Evolutionary conservation across 768 basidiomycete genomes (phyloP), one percentile per base, ranked within the genome.

Genomic region (Rhodotorula diobovata): DNA sequence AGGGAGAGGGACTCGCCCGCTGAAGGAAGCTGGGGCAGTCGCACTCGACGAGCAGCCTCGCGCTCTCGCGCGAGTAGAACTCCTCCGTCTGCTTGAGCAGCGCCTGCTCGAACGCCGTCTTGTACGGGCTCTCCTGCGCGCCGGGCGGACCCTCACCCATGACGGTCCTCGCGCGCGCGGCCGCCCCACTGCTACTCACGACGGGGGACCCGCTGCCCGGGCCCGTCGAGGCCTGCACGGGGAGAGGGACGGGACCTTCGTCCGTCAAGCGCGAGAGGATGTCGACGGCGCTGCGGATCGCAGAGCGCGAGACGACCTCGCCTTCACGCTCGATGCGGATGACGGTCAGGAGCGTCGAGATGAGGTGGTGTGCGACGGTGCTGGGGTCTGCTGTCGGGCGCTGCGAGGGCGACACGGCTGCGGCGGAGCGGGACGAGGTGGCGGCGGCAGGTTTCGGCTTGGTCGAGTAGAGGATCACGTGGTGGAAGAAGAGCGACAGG

Each of bases 281-380:
- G 32, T 71, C 72, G 50, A 74, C 68, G 20, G 50, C 60, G 66
- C 61, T 62, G 46, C 60, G 53, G 48, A 76, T 66, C 21, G 71
- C 64, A 10, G 69, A 66, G 4, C 71, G 61, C 16, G 68, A 91
- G 77, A 98, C 92, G 57, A 86, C 86, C 78, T 89, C 90, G 35
- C 93, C 93, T 72, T 94, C 89, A 25, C 96, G 89, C 77, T 99
- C 96, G 63, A 91, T 87, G 70, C 87, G 90, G 65, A 99, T 88
- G 81, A 94, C 90, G 41, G 85, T 85, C 59, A 98, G 84, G 61
- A 97, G 84, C n/a, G 91, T 90, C 18, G 85, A 82, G 70, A 91
- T 84, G 72, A 98, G 81, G 76, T 93, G 90, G 41, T 87, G 86
- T 76, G 90, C 87, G 81, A 98, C 94, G 60, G 92, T 65, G 2